Percentiles rank a stretch among this genome's conserved stretches.
phyloP scores from a whole-genome alignment of 208 protist genomes.

The Trichomonas vaginalis region DNA sequence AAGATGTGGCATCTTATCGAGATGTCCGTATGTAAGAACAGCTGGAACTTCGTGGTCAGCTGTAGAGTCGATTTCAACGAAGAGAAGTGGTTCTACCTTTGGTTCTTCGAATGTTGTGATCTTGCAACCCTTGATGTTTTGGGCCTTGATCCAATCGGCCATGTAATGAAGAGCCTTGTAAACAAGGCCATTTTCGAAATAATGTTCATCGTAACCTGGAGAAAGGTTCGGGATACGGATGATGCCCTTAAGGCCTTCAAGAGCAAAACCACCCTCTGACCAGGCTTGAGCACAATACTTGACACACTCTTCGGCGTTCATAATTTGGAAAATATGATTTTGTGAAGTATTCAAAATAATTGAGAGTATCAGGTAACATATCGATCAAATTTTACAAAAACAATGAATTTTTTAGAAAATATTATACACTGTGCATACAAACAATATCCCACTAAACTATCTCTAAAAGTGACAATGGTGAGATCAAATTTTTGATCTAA shows the following conservation, averaged over 20 bases:
- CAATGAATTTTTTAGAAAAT: too few species aligned
- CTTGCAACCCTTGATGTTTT: constrained; percentile 47
- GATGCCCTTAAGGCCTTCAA: neutral
- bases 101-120: constrained; percentile 53
- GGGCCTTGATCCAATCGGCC: constrained; percentile 57
- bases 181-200: constrained; percentile 58
- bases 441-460: too few species aligned
- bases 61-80: constrained; percentile 55
- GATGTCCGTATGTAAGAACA: constrained; percentile 76
- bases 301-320: neutral
- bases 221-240: constrained; percentile 67
- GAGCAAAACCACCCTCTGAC: neutral
- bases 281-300: neutral
- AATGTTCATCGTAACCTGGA: constrained; percentile 63
- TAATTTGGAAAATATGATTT: neutral
- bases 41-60: constrained; percentile 39
- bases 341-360: too few species aligned
- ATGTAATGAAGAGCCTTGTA: constrained; percentile 60
- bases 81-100: constrained; percentile 58
- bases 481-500: too few species aligned
- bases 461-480: too few species aligned
- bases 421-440: too few species aligned
- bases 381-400: too few species aligned
- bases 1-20: constrained; percentile 83
- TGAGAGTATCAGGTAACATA: too few species aligned